A percentile compares a stretch with the other conserved stretches of the same genome.
Conservation (phyloP, 2,329 filamentous ascomycete species). For the Thermoascus crustaceus region DNA sequence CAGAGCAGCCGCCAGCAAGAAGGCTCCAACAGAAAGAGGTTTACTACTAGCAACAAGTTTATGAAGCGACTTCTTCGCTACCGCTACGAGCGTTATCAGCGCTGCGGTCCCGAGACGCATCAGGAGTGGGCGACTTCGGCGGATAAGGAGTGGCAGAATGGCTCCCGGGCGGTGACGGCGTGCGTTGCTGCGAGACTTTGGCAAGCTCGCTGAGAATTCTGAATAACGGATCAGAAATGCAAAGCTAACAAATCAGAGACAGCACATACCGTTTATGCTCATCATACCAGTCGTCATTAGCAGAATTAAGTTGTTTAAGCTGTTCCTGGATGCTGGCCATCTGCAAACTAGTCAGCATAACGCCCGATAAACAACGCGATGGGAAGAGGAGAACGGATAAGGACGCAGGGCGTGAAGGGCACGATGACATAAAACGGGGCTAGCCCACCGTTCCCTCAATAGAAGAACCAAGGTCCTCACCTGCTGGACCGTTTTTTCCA, state of each 20-base stretch:
- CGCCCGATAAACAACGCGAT: slow-evolving; percentile 3
- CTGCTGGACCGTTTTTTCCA: slow-evolving; percentile 30
- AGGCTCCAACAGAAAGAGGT: too few species aligned
- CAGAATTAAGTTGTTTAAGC: slow-evolving; percentile 37
- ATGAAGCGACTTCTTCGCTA: neutral
- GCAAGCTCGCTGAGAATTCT: slow-evolving; percentile 34
- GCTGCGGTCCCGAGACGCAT: neutral
- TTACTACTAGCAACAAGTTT: too few species aligned
- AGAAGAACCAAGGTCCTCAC: slow-evolving; percentile 41
- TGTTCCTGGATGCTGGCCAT: slow-evolving; percentile 42
- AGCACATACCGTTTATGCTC: slow-evolving; percentile 34
- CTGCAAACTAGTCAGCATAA: slow-evolving; percentile 24
- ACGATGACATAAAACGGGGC: slow-evolving; percentile 28
- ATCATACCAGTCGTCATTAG: slow-evolving; percentile 38
- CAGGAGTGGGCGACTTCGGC: slow-evolving; percentile 11
- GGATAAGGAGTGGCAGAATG: slow-evolving; percentile 22
- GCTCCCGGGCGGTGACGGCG: slow-evolving; percentile 20
- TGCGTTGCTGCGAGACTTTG: slow-evolving; percentile 24
- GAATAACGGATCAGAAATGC: slow-evolving; percentile 6
- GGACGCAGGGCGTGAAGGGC: slow-evolving; percentile 3
- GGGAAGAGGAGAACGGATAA: neutral
- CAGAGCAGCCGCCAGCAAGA: too few species aligned
- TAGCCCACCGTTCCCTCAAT: slow-evolving; percentile 42
- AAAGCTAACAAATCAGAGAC: neutral
- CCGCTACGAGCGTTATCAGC: neutral